phyloP scores from a whole-genome alignment of 73 alveolate genomes.

The Durusdinium trenchii region DNA sequence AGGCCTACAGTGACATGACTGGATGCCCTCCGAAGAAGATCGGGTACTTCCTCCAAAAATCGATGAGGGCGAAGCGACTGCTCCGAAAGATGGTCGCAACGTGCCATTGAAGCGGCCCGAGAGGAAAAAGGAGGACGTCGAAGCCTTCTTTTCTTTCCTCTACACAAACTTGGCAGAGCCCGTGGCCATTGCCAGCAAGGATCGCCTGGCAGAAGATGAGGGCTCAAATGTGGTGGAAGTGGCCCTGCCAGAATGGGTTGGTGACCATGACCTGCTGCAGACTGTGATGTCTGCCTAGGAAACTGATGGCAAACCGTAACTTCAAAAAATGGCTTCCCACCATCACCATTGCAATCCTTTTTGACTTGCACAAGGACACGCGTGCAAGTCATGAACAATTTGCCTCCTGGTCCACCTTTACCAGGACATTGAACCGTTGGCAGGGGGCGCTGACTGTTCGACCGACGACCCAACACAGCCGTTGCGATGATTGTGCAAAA shows the following conservation, averaged over 20 bases:
- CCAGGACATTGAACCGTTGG: background rate
- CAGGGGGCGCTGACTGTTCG: background rate
- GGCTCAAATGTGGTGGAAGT: background rate
- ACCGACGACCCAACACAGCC: background rate
- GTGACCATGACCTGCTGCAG: background rate
- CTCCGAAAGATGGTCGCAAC: background rate
- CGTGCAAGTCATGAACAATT: background rate
- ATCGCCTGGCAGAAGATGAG: background rate
- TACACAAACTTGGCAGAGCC: slow-evolving; percentile 20
- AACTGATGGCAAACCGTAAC: background rate
- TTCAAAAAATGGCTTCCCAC: slow-evolving; percentile 13
- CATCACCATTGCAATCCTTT: background rate
- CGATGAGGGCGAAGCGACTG: background rate
- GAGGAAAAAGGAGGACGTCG: background rate
- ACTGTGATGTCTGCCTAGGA: background rate
- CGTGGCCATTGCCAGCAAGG: background rate
- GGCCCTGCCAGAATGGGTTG: background rate
- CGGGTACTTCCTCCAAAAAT: background rate
- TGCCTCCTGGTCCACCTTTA: background rate
- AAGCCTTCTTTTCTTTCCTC: background rate
- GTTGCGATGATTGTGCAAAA: slow-evolving; percentile 38
- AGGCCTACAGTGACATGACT: background rate
- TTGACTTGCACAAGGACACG: slow-evolving; percentile 4
- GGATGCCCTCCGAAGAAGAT: background rate
- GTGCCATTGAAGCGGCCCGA: background rate